A percentile compares a stretch with the other conserved stretches of the same genome.
Conservation (phyloP, 2,329 filamentous ascomycete genomes). For the Alternaria viburni region DNA sequence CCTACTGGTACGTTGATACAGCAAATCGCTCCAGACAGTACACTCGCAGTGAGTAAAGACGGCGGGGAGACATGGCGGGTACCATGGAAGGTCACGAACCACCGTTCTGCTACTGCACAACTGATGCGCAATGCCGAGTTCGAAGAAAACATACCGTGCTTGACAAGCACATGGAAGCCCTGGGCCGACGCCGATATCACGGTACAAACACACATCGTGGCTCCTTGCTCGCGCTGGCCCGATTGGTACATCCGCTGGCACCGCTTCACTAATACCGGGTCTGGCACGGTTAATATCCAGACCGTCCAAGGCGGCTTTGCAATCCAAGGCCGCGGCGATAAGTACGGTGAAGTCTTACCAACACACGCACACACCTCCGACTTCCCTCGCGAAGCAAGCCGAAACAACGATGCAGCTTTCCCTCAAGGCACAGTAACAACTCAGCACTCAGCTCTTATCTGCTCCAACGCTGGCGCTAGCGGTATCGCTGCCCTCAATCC, state of each 20-base stretch:
- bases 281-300: neutral
- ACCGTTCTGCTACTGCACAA: constrained; percentile 8
- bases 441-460: constrained; percentile 18
- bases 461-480: constrained; percentile 37
- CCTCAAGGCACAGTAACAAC: constrained; percentile 27
- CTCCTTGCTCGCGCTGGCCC: constrained; percentile 34
- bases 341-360: constrained; percentile 27
- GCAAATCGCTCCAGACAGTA: constrained; percentile 52
- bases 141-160: constrained; percentile 13
- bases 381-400: neutral
- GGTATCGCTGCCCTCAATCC: constrained; percentile 25
- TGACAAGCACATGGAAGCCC: constrained; percentile 36
- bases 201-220: constrained; percentile 29
- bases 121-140: neutral
- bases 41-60: constrained; percentile 48
- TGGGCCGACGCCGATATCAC: constrained; percentile 37
- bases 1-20: constrained; percentile 48
- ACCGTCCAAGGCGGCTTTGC: constrained; percentile 39
- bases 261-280: constrained; percentile 16
- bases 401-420: neutral
- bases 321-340: constrained; percentile 33
- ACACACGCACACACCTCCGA: neutral
- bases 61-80: constrained; percentile 49
- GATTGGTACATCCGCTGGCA: constrained; percentile 41
- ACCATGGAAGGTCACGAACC: constrained; percentile 39